A percentile compares a stretch with the other conserved stretches of the same genome.
phyloP scores from a whole-genome alignment of 768 basidiomycete species.

The Leucogyrophana mollusca region DNA sequence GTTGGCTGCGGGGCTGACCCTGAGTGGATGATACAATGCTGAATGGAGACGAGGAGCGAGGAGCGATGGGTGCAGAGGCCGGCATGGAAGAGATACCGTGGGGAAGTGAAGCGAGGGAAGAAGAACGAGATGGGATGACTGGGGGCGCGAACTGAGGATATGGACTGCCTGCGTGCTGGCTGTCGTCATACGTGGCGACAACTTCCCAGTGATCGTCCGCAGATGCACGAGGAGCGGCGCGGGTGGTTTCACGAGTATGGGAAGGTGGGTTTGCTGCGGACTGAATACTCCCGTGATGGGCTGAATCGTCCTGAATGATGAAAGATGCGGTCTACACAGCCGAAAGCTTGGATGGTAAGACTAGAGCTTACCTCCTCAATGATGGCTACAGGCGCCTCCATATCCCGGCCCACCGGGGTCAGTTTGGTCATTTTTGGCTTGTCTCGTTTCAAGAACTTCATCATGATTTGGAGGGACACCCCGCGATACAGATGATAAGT shows the following conservation, averaged over 20 bases:
- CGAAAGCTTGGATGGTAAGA: neutral
- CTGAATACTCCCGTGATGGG: constrained; percentile 18
- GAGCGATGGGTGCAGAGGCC: constrained; percentile 15
- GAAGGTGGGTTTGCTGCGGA: neutral
- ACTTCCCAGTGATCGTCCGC: constrained; percentile 51
- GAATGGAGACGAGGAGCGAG: constrained; percentile 48
- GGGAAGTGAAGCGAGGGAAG: constrained; percentile 30
- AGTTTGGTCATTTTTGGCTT: constrained; percentile 41
- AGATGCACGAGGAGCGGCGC: constrained; percentile 26
- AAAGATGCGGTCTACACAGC: neutral
- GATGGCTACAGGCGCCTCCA: constrained; percentile 14
- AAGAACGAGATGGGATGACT: constrained; percentile 43
- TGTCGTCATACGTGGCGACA: constrained; percentile 28
- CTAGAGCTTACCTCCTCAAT: constrained; percentile 28
- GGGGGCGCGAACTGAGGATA: constrained; percentile 18
- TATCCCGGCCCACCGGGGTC: constrained; percentile 22
- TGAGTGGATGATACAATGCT: constrained; percentile 29
- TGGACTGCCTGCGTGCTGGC: constrained; percentile 15
- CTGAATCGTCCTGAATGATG: constrained; percentile 16
- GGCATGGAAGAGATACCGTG: constrained; percentile 14
- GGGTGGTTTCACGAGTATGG: constrained; percentile 21
- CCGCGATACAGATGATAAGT: neutral
- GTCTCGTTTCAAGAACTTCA: constrained; percentile 56
- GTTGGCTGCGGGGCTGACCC: constrained; percentile 13
- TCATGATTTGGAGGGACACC: constrained; percentile 39